Percentiles rank a stretch among this genome's conserved stretches.
Conservation (phyloP, 1,284 basidiomycete species). For the Leccinum subrobustum region DNA sequence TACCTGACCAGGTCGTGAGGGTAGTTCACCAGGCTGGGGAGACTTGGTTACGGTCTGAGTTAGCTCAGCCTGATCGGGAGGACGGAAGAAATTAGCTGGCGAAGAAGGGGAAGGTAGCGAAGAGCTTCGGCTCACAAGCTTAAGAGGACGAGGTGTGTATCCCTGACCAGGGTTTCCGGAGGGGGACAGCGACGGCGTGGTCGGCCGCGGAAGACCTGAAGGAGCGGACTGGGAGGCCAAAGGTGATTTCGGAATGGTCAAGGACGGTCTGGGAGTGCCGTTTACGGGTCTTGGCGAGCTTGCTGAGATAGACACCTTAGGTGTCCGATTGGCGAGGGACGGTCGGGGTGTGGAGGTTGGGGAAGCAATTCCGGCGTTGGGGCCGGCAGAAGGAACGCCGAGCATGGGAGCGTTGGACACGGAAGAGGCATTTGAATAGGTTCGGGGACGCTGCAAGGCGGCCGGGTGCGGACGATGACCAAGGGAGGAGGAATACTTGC, state of each 20-base stretch:
- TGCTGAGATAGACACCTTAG: slow-evolving; percentile 13
- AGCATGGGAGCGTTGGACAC: slow-evolving; percentile 24
- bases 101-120: slow-evolving; percentile 15
- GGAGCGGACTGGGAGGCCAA: slow-evolving; percentile 10
- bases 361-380: slow-evolving; percentile 11
- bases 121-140: slow-evolving; percentile 22
- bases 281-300: slow-evolving; percentile 18
- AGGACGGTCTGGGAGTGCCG: slow-evolving; percentile 25
- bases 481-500: slow-evolving; percentile 21
- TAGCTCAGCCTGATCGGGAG: slow-evolving; percentile 8
- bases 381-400: slow-evolving; percentile 3
- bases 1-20: slow-evolving; percentile 28
- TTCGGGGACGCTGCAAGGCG: slow-evolving; percentile 25
- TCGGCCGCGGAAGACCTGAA: slow-evolving; percentile 23
- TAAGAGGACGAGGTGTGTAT: slow-evolving; percentile 24
- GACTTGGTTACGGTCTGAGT: slow-evolving; percentile 15
- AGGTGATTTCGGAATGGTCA: slow-evolving; percentile 27
- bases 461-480: slow-evolving; percentile 13
- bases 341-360: slow-evolving; percentile 14
- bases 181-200: slow-evolving; percentile 19
- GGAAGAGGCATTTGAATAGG: slow-evolving; percentile 30
- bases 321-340: slow-evolving; percentile 10
- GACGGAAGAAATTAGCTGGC: slow-evolving; percentile 9
- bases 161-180: slow-evolving; percentile 5
- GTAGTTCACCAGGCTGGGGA: slow-evolving; percentile 37